Conservation (phyloP, 805 yeast species). For the Starmerella gropengiesseri region DNA sequence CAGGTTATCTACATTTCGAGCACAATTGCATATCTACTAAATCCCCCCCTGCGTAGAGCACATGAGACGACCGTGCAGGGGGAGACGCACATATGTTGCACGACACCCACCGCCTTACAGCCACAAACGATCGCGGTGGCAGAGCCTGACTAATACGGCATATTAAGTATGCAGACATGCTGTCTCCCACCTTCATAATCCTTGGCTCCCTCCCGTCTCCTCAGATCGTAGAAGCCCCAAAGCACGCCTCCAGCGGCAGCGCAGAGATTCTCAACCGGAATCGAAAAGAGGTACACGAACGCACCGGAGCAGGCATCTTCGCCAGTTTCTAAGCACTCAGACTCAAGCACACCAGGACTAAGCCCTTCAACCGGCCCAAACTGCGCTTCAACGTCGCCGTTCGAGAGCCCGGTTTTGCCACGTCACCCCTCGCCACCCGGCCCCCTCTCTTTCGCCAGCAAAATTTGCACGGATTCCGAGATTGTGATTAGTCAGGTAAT, state of each 20-base stretch:
- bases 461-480: not conserved
- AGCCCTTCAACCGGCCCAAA: not conserved
- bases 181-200: constrained; percentile 9
- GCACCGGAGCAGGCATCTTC: not conserved
- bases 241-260: constrained; percentile 1
- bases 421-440: not conserved
- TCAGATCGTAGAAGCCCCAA: constrained; percentile 7
- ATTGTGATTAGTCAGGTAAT: constrained; percentile 1
- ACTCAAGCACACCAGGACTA: not conserved
- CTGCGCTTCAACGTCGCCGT: too few species aligned
- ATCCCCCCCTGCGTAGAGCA: too few species aligned
- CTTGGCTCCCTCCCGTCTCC: not conserved
- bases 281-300: not conserved
- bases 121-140: too few species aligned
- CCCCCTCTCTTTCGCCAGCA: not conserved
- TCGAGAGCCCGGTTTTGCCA: too few species aligned
- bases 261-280: not conserved
- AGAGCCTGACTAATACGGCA: not conserved
- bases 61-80: too few species aligned
- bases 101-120: too few species aligned
- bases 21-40: too few species aligned
- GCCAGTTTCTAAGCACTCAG: not conserved
- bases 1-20: too few species aligned
- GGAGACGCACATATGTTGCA: too few species aligned
- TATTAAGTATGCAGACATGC: not conserved